These are phyloP conservation scores for Parmelia sp. DNA, from an alignment of 495 filamentous ascomycete species.

Conservation along the genomic window DNA sequence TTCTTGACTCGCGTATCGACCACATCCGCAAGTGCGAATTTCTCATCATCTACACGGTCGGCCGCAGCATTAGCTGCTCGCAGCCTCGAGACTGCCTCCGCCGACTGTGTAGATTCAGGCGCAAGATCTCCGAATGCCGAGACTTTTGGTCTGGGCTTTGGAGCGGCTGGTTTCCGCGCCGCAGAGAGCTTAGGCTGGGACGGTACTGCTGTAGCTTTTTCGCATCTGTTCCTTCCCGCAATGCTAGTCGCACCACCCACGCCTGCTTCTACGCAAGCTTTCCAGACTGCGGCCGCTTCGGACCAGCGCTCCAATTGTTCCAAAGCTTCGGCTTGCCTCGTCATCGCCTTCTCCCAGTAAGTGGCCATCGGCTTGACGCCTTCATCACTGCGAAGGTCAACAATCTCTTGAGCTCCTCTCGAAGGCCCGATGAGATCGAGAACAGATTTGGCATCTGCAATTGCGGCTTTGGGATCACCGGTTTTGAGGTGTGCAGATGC, in stretches of 20 bases:
- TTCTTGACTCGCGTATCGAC: slow-evolving; percentile 69
- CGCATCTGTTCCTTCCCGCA: slow-evolving; percentile 82
- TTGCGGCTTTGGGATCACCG: slow-evolving; percentile 77
- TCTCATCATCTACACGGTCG: slow-evolving; percentile 82
- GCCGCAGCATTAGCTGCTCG: slow-evolving; percentile 77
- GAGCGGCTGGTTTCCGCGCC: slow-evolving; percentile 34
- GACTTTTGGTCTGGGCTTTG: slow-evolving; percentile 33
- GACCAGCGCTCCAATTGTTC: slow-evolving; percentile 93
- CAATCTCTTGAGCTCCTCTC: slow-evolving; percentile 70
- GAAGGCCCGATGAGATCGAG: slow-evolving; percentile 72
- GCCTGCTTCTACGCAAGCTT: slow-evolving; percentile 71
- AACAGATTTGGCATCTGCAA: slow-evolving; percentile 74
- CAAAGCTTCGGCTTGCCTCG: slow-evolving; percentile 88
- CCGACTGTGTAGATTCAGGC: slow-evolving; percentile 15
- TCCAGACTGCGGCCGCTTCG: slow-evolving; percentile 77
- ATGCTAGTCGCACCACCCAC: slow-evolving; percentile 77
- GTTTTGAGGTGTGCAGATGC: slow-evolving; percentile 83
- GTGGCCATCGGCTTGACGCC: slow-evolving; percentile 82
- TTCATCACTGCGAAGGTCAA: slow-evolving; percentile 58
- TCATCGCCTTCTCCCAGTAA: slow-evolving; percentile 86
- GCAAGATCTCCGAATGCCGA: slow-evolving; percentile 47
- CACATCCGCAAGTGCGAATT: slow-evolving; percentile 75
- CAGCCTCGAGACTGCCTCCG: slow-evolving; percentile 67
- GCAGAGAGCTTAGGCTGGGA: slow-evolving; percentile 31
- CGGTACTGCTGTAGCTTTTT: slow-evolving; percentile 57